These are phyloP conservation scores for Diaporthe destruens DNA, from an alignment of 2,329 filamentous ascomycete genomes.

Conservation along the genomic window DNA sequence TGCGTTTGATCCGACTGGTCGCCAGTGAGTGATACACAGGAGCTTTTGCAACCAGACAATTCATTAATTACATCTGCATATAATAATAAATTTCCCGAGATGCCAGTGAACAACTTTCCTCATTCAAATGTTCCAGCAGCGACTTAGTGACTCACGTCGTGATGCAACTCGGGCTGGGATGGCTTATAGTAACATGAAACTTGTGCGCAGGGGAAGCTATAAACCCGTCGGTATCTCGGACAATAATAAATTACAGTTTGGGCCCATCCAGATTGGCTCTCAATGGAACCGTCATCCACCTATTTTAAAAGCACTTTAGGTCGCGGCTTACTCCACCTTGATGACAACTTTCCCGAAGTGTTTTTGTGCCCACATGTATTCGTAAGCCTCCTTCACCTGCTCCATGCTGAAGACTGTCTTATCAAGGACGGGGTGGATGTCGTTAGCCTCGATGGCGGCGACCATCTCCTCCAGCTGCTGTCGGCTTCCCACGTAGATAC, in stretches of 20 bases:
- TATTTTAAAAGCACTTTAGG: background rate
- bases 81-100: background rate
- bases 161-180: background rate
- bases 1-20: background rate
- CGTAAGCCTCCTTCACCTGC: constrained; percentile 59
- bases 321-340: constrained; percentile 54
- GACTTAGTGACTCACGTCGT: background rate
- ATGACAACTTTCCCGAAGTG: constrained; percentile 69
- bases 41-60: background rate
- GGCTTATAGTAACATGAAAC: constrained; percentile 15
- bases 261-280: background rate
- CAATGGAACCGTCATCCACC: background rate
- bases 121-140: background rate
- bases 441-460: constrained; percentile 55
- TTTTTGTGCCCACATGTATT: constrained; percentile 66
- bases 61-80: background rate
- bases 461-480: constrained; percentile 59
- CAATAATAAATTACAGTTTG: constrained; percentile 22
- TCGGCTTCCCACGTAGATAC: constrained; percentile 57
- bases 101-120: no score
- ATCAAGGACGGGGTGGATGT: constrained; percentile 58
- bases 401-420: constrained; percentile 54
- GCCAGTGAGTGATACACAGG: background rate
- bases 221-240: constrained; percentile 8
- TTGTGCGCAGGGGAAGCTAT: background rate